These are phyloP conservation scores for Madurella fahalii DNA, from an alignment of 2,329 filamentous ascomycete species.

Conservation along the genomic window DNA sequence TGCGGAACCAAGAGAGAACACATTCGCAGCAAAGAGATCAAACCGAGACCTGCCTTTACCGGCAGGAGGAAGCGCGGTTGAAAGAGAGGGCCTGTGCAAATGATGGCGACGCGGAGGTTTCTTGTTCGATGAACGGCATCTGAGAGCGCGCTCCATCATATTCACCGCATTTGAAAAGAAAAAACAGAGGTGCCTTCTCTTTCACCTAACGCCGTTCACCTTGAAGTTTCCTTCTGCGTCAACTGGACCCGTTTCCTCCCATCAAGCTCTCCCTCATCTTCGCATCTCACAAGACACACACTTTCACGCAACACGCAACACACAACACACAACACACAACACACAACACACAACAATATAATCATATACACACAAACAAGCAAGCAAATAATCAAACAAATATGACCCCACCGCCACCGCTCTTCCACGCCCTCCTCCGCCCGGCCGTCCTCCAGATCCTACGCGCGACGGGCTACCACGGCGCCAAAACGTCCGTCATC, in stretches of 20 bases:
- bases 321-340: neutral
- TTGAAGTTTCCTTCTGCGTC: too few species aligned
- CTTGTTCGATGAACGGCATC: neutral
- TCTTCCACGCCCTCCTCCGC: conserved; percentile 73
- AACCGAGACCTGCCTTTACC: neutral
- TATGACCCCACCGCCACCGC: conserved; percentile 46
- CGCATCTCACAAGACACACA: neutral
- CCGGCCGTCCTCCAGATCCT: conserved; percentile 87
- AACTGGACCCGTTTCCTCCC: too few species aligned
- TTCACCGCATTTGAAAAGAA: neutral
- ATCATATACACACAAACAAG: conserved; percentile 8
- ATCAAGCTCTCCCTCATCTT: neutral
- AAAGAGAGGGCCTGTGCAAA: neutral
- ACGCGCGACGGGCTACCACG: conserved; percentile 84
- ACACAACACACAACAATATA: neutral
- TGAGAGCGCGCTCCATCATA: neutral
- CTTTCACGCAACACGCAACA: too few species aligned
- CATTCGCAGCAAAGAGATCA: neutral
- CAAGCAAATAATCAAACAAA: too few species aligned
- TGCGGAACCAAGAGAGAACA: too few species aligned
- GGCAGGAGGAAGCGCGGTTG: too few species aligned
- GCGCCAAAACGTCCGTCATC: conserved; percentile 73
- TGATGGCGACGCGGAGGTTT: neutral
- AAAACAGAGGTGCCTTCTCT: too few species aligned
- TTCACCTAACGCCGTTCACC: neutral